A percentile compares a stretch with the other conserved stretches of the same genome.
Conservation (phyloP, 768 basidiomycete genomes). For the Rhodotorula kratochvilovae region DNA sequence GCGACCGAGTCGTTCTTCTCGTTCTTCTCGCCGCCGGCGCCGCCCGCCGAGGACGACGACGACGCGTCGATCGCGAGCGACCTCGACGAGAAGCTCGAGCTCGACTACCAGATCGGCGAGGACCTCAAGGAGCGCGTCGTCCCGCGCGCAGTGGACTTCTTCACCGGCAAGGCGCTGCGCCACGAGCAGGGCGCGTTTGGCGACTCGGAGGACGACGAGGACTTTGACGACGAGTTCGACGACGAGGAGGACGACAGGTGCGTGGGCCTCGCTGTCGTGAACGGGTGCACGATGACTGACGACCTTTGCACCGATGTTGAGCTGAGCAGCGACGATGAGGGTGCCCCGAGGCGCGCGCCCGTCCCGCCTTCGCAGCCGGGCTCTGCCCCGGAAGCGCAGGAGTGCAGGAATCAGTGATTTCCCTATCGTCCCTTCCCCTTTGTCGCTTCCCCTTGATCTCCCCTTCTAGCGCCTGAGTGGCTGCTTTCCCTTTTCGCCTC, state of each 20-base stretch:
- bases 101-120: constrained; percentile 97
- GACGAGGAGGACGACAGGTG: constrained; percentile 47
- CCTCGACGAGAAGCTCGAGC: constrained; percentile 85
- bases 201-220: constrained; percentile 51
- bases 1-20: constrained; percentile 97
- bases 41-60: constrained; percentile 69
- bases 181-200: constrained; percentile 50
- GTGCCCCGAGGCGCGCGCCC: no score
- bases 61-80: constrained; percentile 67
- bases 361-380: background rate
- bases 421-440: no score
- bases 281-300: background rate
- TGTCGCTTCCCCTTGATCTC: no score
- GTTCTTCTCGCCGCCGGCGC: constrained; percentile 77
- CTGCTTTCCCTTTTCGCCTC: background rate
- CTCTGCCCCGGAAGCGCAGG: background rate
- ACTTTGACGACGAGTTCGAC: constrained; percentile 68
- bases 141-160: constrained; percentile 91
- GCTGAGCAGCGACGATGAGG: background rate
- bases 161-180: constrained; percentile 91
- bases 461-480: background rate
- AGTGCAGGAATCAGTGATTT: background rate
- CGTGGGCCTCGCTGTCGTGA: background rate
- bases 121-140: constrained; percentile 94
- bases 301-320: background rate